phyloP scores from a whole-genome alignment of 2,329 filamentous ascomycete genomes.

The Hypomyces perniciosus region DNA sequence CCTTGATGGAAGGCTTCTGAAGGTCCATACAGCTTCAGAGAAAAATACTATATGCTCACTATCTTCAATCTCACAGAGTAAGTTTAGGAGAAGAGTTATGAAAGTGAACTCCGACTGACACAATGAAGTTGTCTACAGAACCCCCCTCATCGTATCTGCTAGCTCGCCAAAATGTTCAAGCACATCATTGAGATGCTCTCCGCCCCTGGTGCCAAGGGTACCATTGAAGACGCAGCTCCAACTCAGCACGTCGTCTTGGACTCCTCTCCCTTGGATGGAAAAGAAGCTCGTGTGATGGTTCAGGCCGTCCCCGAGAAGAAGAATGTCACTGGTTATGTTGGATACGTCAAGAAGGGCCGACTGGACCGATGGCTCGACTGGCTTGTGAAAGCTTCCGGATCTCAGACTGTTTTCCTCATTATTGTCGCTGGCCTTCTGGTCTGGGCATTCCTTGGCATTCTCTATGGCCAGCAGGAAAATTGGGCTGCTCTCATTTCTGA shows the following conservation, averaged over 20 bases:
- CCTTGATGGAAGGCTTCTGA: background rate
- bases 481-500: slow-evolving; percentile 34
- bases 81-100: background rate
- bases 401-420: slow-evolving; percentile 20
- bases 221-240: slow-evolving; percentile 8
- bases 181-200: slow-evolving; percentile 8
- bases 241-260: slow-evolving; percentile 7
- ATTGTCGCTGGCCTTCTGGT: slow-evolving; percentile 25
- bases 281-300: background rate
- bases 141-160: background rate
- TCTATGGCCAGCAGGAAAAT: slow-evolving; percentile 25
- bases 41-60: background rate
- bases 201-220: slow-evolving; percentile 11
- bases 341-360: slow-evolving; percentile 9
- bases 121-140: background rate
- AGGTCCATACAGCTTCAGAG: background rate
- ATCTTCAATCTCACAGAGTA: background rate
- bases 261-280: background rate
- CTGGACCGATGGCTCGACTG: slow-evolving; percentile 19
- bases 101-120: background rate
- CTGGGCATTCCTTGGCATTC: slow-evolving; percentile 27
- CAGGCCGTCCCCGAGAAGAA: background rate
- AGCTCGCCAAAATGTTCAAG: slow-evolving; percentile 1
- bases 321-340: slow-evolving; percentile 17
- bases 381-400: slow-evolving; percentile 17